A percentile compares a stretch with the other conserved stretches of the same genome.
These are phyloP conservation scores for Quercus mongolica DNA, from an alignment of 306 rosid species.

Conservation along the genomic window DNA sequence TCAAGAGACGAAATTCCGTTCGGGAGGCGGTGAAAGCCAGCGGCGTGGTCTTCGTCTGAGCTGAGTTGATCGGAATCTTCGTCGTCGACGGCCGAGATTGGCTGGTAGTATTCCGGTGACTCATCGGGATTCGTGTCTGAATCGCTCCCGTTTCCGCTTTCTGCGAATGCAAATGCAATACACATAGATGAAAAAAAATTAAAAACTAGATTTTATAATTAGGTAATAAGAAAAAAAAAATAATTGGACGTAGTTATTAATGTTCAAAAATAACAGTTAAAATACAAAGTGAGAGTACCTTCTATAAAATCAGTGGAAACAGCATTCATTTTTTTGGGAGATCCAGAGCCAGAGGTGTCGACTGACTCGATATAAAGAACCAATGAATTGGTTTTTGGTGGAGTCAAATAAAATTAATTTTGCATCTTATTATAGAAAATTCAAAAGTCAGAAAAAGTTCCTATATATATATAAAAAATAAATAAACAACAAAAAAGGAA, in stretches of 20 bases:
- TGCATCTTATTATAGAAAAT: too few relatives aligned
- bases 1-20: slow-evolving; percentile 56
- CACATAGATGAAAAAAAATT: neutral
- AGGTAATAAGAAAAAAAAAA: neutral
- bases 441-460: too few relatives aligned
- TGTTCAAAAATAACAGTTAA: neutral
- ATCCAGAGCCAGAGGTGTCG: neutral
- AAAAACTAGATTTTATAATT: neutral
- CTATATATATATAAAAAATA: too few relatives aligned
- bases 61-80: slow-evolving; percentile 30
- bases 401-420: neutral
- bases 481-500: too few relatives aligned
- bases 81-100: slow-evolving; percentile 55
- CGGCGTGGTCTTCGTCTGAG: slow-evolving; percentile 38
- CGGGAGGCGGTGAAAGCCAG: slow-evolving; percentile 27
- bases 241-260: neutral
- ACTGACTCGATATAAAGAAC: neutral
- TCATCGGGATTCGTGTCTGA: slow-evolving; percentile 64
- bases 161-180: slow-evolving; percentile 23
- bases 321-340: slow-evolving; percentile 39
- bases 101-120: slow-evolving; percentile 60
- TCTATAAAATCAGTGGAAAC: slow-evolving; percentile 27
- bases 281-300: slow-evolving; percentile 29
- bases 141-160: slow-evolving; percentile 62
- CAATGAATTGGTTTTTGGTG: neutral